Evolutionary conservation across 2,329 filamentous ascomycete species (phyloP), one percentile per base, ranked within the genome.

Genomic region (Colletotrichum sp.): DNA sequence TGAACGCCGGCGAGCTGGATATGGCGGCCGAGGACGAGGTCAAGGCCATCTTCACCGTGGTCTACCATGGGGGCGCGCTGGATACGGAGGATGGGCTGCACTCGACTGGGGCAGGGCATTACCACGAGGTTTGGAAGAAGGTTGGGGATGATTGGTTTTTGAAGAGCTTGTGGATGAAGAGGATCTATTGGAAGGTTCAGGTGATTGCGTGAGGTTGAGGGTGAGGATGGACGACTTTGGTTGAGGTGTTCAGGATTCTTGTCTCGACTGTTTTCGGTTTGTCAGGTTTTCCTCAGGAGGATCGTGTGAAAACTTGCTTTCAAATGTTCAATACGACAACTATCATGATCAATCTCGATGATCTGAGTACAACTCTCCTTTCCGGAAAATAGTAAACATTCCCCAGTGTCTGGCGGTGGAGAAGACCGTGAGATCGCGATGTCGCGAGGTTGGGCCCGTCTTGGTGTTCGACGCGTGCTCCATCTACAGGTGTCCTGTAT

Each of bases 1-100:
- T 75, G 16, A 58, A 69, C 32, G 48, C 71, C 1, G 74, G 71
- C 0, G 71, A 72, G 21, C 59, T 77, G 7, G 69, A 76, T 65
- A 65, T 67, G 72, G 67, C 64, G 4, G 36, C 58, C 61, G 65
- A 68, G 36, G 75, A 76, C 65, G 75, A 78, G 76, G 69, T 78
- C 13, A 70, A 64, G 34, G 76, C 75, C 30, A 36, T 77, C 10
- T 75, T 77, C 30, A 68, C 34, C 0, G 28, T 77, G 6, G 32
- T 55, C 2, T 78, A 65, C n/a, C 64, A 70, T 12, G 56, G 26
- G 3, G 75, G 76, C 12, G 30, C 65, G 4, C 55, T 38, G 71
- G 75, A 63, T 7, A 62, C 52, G 9, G 67, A 65, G 30, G 38
- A 16, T 9, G 67, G 71, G 6, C 2, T 55, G 13, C 65, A 68